These are phyloP conservation scores for Chytriomyces sp. DNA, from an alignment of 192 early-diverging fungal species.

Conservation along the genomic window DNA sequence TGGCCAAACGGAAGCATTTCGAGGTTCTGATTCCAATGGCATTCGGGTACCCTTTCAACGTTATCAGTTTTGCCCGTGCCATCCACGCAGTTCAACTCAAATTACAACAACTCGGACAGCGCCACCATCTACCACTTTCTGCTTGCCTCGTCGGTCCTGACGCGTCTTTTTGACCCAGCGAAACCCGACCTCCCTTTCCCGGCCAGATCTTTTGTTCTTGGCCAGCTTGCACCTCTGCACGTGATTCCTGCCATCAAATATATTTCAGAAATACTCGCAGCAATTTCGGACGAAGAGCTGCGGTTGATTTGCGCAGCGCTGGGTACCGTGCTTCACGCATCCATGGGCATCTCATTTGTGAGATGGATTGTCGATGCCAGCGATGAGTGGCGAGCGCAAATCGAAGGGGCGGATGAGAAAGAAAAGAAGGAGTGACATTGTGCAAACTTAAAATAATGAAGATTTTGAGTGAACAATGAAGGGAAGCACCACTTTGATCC, in stretches of 20 bases:
- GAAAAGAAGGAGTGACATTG: no score
- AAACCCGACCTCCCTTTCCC: not conserved
- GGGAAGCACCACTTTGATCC: no score
- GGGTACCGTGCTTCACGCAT: not conserved
- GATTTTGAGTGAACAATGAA: no score
- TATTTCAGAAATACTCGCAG: not conserved
- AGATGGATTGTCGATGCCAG: not conserved
- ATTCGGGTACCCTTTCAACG: not conserved
- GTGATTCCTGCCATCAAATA: not conserved
- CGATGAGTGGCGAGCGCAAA: conserved; percentile 2
- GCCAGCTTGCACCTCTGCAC: not conserved
- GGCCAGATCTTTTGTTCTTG: not conserved
- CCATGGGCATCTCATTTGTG: conserved; percentile 16
- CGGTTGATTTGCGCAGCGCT: not conserved
- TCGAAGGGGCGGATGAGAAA: no score
- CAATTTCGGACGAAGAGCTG: not conserved
- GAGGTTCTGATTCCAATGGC: not conserved
- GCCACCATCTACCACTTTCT: conserved; percentile 10
- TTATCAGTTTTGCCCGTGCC: not conserved
- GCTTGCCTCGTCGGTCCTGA: not conserved
- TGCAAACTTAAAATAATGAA: no score
- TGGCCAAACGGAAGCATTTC: conserved; percentile 4
- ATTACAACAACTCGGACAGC: not conserved
- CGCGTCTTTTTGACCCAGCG: not conserved
- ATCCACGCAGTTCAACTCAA: not conserved